Conservation (phyloP, 805 yeast species). For the Sugiyamaella lignohabitans region DNA sequence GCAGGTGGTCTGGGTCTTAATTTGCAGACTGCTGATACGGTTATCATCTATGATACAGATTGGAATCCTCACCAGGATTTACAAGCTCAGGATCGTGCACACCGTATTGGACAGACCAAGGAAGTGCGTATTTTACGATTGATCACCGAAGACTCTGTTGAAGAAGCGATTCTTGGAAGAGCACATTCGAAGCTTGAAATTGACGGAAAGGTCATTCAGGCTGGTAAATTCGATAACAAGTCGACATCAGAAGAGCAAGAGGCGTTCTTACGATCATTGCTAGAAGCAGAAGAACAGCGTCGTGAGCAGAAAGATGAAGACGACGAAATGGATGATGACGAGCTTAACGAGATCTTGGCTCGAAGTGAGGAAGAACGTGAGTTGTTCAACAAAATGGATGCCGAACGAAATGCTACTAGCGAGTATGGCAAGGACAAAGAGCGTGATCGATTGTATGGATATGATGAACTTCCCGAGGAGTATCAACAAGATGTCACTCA, state of each 20-base stretch:
- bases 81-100: conserved; percentile 99
- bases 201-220: conserved; percentile 97
- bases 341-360: conserved; percentile 79
- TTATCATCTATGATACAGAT: conserved; percentile 93
- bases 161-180: conserved; percentile 86
- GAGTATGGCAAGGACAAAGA: conserved; percentile 35
- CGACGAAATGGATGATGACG: conserved; percentile 68
- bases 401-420: conserved; percentile 39
- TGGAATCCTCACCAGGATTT: conserved; percentile 99
- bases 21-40: conserved; percentile 96
- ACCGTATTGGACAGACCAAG: conserved; percentile 95
- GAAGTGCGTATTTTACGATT: conserved; percentile 89
- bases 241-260: conserved; percentile 97
- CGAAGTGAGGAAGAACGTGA: conserved; percentile 65
- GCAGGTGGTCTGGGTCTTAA: conserved; percentile 98
- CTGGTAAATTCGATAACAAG: conserved; percentile 96
- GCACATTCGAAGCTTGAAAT: conserved; percentile 91
- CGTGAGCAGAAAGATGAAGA: conserved; percentile 46
- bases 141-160: conserved; percentile 88
- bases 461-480: conserved; percentile 70
- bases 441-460: conserved; percentile 50
- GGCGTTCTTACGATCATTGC: conserved; percentile 76
- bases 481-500: conserved; percentile 51
- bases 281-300: conserved; percentile 75
- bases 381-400: conserved; percentile 61